A percentile compares a stretch with the other conserved stretches of the same genome.
Evolutionary conservation across 192 early-diverging fungal genomes (phyloP).

Genomic region (Radiomyces spectabilis): DNA sequence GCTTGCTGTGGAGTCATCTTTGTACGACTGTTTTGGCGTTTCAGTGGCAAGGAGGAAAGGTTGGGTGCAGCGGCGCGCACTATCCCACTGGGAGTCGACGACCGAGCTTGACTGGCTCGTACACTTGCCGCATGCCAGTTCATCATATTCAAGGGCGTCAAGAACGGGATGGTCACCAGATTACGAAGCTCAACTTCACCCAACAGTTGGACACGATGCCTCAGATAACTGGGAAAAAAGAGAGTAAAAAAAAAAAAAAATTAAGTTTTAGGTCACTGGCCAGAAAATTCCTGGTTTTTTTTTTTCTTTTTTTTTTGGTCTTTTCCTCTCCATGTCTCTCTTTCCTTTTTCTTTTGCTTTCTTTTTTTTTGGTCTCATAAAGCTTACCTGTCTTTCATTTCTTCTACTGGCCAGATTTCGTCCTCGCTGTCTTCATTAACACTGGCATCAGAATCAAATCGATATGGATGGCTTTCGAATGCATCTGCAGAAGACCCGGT

Average conservation of each 20-base stretch:
- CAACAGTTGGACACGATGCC: slow-evolving; percentile 13
- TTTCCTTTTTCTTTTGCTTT: background rate
- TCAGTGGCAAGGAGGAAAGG: background rate
- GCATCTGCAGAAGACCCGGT: background rate
- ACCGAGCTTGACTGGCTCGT: slow-evolving; percentile 2
- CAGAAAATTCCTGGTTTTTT: background rate
- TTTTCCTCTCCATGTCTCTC: background rate
- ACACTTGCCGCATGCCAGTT: background rate
- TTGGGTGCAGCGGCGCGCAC: background rate
- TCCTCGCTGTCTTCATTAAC: slow-evolving; percentile 8
- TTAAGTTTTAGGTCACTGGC: too few relatives aligned
- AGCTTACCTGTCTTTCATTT: slow-evolving; percentile 22
- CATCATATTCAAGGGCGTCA: slow-evolving; percentile 18
- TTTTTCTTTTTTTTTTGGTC: background rate
- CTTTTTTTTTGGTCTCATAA: background rate
- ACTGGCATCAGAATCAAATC: slow-evolving; percentile 22
- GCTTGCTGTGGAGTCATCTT: slow-evolving; percentile 22
- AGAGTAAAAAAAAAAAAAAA: background rate
- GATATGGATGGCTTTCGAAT: too few relatives aligned
- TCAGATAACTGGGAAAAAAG: slow-evolving; percentile 14
- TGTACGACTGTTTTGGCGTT: slow-evolving; percentile 15
- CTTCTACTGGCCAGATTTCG: slow-evolving; percentile 11
- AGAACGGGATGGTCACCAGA: slow-evolving; percentile 19
- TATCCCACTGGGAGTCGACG: slow-evolving; percentile 1
- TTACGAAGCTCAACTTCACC: slow-evolving; percentile 19